Percentiles rank a stretch among this genome's conserved stretches.
These are phyloP conservation scores for Talaromyces pinophilus DNA, from an alignment of 2,329 filamentous ascomycete species.

Conservation along the genomic window DNA sequence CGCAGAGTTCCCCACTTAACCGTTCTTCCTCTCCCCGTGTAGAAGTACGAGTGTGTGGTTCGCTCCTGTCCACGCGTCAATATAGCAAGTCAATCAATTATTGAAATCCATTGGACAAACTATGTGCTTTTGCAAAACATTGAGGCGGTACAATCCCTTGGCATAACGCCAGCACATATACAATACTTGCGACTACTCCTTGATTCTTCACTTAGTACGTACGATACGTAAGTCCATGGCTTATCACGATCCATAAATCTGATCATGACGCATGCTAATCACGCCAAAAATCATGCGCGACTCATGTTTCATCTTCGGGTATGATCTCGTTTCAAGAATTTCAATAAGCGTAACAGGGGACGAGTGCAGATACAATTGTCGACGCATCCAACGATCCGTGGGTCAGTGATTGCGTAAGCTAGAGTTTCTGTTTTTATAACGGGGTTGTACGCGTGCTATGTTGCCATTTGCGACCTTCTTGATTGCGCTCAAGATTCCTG, in stretches of 20 bases:
- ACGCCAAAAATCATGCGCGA: neutral
- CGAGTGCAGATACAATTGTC: neutral
- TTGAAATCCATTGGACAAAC: neutral
- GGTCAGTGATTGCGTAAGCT: neutral
- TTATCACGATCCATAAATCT: neutral
- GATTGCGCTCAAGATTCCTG: neutral
- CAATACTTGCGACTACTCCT: neutral
- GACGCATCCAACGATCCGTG: neutral
- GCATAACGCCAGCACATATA: neutral
- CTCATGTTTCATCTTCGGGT: neutral
- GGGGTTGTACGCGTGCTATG: neutral
- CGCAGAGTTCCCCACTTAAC: neutral
- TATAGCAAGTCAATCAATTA: neutral
- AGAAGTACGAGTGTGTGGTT: neutral
- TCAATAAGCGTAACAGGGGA: neutral
- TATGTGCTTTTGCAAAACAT: neutral
- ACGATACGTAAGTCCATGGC: neutral
- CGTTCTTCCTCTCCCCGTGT: neutral
- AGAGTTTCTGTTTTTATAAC: neutral
- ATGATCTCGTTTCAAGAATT: neutral
- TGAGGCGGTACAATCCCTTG: neutral
- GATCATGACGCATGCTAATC: neutral
- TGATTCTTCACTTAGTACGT: neutral
- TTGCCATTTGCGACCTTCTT: neutral
- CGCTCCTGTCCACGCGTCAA: neutral